Evolutionary conservation across 805 yeast genomes (phyloP).

Genomic region (Wickerhamiella kurtzmanii): DNA sequence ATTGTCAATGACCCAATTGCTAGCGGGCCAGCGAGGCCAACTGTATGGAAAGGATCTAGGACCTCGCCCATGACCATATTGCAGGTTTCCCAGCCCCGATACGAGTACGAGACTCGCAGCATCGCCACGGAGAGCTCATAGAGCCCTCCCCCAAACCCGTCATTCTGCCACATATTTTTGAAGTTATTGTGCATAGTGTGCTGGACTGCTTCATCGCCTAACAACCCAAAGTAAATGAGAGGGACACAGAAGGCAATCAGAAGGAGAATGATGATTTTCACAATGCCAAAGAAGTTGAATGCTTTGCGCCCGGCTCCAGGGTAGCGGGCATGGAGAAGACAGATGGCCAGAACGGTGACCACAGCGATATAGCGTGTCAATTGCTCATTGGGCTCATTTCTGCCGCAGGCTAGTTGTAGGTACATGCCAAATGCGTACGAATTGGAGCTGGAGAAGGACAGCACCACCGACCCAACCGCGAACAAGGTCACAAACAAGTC

Average conservation of each 20-base stretch:
- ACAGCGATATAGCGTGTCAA: constrained; percentile 33
- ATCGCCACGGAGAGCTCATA: constrained; percentile 45
- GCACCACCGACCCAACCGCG: constrained; percentile 40
- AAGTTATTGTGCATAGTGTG: constrained; percentile 23
- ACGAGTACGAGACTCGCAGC: constrained; percentile 47
- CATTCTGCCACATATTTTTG: constrained; percentile 28
- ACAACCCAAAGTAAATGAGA: constrained; percentile 22
- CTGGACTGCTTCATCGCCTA: constrained; percentile 18
- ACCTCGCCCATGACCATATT: constrained; percentile 50
- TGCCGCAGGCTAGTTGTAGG: constrained; percentile 33
- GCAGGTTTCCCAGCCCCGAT: constrained; percentile 61
- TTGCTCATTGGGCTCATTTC: constrained; percentile 26
- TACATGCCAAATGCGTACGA: constrained; percentile 54
- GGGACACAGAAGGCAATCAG: constrained; percentile 38
- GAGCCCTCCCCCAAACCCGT: constrained; percentile 31
- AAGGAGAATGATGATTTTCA: constrained; percentile 38
- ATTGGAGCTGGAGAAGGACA: constrained; percentile 52
- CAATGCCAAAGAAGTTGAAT: constrained; percentile 41
- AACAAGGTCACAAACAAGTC: constrained; percentile 37
- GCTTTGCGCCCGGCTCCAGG: constrained; percentile 39
- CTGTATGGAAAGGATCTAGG: constrained; percentile 40
- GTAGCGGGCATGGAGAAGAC: constrained; percentile 34
- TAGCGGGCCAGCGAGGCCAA: constrained; percentile 47
- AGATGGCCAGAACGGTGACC: constrained; percentile 31
- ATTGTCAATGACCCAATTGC: constrained; percentile 41